phyloP scores from a whole-genome alignment of 2,329 filamentous ascomycete genomes.

The Cordyceps militaris region DNA sequence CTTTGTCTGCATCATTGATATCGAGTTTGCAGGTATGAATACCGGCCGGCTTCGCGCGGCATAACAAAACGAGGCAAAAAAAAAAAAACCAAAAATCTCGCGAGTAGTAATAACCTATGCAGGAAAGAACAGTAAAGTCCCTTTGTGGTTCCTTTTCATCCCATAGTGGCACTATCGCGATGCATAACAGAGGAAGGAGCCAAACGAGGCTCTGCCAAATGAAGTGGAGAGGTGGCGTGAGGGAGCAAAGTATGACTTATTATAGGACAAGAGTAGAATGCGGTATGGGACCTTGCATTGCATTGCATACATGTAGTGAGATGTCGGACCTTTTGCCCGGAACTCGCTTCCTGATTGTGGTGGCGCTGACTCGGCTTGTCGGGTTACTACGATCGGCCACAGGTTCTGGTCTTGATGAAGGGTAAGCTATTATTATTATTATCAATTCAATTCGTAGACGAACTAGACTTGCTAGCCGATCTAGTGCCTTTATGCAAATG shows the following conservation, averaged over 20 bases:
- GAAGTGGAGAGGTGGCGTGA: constrained; percentile 1
- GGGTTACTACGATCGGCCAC: neutral
- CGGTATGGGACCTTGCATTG: no score
- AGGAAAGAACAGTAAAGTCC: neutral
- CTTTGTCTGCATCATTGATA: neutral
- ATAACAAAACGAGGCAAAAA: neutral
- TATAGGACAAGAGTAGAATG: no score
- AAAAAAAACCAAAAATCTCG: neutral
- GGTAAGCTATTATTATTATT: no score
- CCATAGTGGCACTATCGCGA: neutral
- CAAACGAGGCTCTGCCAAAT: neutral
- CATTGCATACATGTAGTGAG: neutral
- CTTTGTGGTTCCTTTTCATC: neutral
- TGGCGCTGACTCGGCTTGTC: neutral
- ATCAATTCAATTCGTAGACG: no score
- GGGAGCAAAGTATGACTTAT: neutral
- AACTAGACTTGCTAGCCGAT: no score
- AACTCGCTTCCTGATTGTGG: neutral
- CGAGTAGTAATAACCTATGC: no score
- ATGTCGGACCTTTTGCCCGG: neutral
- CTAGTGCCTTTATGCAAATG: no score
- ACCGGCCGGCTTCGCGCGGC: neutral
- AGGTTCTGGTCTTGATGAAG: neutral
- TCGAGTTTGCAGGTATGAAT: neutral
- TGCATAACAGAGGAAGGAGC: neutral